phyloP scores from a whole-genome alignment of 108 stramenopile genomes.

The Skeletonema tropicum region DNA sequence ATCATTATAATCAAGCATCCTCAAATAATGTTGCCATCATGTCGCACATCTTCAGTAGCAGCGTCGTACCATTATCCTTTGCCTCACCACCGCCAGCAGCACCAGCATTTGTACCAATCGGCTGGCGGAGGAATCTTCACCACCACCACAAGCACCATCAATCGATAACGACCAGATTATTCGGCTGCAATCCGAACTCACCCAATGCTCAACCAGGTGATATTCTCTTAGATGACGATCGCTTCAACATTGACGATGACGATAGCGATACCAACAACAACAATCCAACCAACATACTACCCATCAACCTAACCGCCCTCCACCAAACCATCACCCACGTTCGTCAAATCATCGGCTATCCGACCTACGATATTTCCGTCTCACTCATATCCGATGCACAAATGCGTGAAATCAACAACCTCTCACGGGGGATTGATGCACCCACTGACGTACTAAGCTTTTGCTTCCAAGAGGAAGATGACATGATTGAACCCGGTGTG shows the following conservation, averaged over 20 bases:
- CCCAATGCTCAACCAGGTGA: slow-evolving; percentile 26
- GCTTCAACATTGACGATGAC: slow-evolving; percentile 4
- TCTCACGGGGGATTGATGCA: slow-evolving; percentile 63
- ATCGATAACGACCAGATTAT: slow-evolving; percentile 21
- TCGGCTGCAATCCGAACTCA: slow-evolving; percentile 33
- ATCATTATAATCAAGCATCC: neutral
- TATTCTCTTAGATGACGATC: slow-evolving; percentile 40
- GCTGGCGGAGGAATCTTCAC: neutral
- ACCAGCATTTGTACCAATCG: neutral
- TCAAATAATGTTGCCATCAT: neutral
- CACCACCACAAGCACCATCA: neutral
- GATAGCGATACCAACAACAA: neutral
- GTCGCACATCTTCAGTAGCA: no score
- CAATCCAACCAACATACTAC: neutral
- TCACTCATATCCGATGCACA: slow-evolving; percentile 68
- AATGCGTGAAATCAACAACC: slow-evolving; percentile 77
- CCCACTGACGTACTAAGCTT: slow-evolving; percentile 91
- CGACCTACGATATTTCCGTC: slow-evolving; percentile 74
- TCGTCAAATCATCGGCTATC: slow-evolving; percentile 64
- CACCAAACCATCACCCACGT: slow-evolving; percentile 52
- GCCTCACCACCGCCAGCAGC: neutral
- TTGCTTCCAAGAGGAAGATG: slow-evolving; percentile 68
- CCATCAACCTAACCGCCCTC: slow-evolving; percentile 29
- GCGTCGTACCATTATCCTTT: neutral
- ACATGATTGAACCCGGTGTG: slow-evolving; percentile 57